Percentiles rank a stretch among this genome's conserved stretches.
These are phyloP conservation scores for Notholithocarpus densiflorus DNA, from an alignment of 306 rosid species.

Conservation along the genomic window DNA sequence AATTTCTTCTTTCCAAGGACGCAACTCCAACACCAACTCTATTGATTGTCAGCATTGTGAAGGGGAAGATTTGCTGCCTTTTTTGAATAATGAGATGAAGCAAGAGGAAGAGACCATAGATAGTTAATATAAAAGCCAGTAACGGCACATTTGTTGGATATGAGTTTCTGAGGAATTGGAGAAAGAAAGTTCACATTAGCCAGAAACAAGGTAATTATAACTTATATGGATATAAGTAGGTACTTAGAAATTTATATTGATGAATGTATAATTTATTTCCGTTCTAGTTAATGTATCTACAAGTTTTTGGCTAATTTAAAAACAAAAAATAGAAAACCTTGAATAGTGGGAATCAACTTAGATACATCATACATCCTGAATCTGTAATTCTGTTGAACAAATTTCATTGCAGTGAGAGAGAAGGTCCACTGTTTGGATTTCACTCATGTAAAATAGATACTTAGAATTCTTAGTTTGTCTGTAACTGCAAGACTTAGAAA, in stretches of 20 bases:
- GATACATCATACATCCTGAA: neutral
- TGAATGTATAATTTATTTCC: neutral
- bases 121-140: neutral
- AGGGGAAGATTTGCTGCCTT: conserved; percentile 8
- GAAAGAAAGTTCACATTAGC: neutral
- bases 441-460: neutral
- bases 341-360: neutral
- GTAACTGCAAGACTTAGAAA: neutral
- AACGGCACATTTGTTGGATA: neutral
- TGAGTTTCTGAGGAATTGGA: neutral
- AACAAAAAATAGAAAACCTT: neutral
- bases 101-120: neutral
- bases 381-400: neutral
- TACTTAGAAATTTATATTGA: neutral
- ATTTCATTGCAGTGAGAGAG: neutral
- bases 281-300: neutral
- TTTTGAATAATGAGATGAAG: conserved; percentile 1
- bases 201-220: conserved; percentile 3
- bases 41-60: conserved; percentile 24
- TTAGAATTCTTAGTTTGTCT: neutral
- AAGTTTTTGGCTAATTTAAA: neutral
- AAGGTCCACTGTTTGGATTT: neutral
- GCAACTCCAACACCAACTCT: conserved; percentile 12
- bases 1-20: conserved; percentile 28
- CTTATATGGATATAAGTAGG: conserved; percentile 4